Evolutionary conservation across 2,329 filamentous ascomycete genomes (phyloP), one percentile per base, ranked within the genome.

Genomic region (Paracoccidioides lutzii): DNA sequence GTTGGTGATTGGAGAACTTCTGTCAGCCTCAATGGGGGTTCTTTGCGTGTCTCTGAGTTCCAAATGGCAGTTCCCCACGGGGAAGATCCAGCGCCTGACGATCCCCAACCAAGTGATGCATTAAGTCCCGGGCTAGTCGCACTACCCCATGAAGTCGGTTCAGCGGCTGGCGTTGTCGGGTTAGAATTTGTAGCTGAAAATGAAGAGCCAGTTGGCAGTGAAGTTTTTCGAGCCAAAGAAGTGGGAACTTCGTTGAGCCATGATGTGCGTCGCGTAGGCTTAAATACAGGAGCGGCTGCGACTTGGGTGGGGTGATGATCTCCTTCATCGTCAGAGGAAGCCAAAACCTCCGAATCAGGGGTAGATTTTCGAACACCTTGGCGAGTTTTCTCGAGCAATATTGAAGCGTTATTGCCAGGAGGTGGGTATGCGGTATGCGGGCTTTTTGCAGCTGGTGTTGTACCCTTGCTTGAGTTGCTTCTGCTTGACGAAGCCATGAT

Each of bases 321-420:
- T 56, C 76, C 79, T 70, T 98, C 93, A 69, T 97, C 93, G 69
- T 97, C 93, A 10, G 90, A 96, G 62, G 91, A 97, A 53, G 87
- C 90, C 58, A 97, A 76, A 53, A 88, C 91, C 68, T 97, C 91
- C 3, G 90, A 96, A 67, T 97, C 93, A 28, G 91, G 91, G 1
- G 91, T 96, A 6, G 89, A 90, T 54, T 87, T 86, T 63, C 90
- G 82, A 55, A 84, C 79, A 55, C 76, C 75, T 38, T 76, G 69
- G 64, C 87, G 86, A 52, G 85, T 77, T 69, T 90, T 93, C 52
- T 91, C 88, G 38, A 88, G 77, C 50, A 88, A 73, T 42, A 84
- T 75, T 42, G 82, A 81, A 57, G 85, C 82, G 63, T 77, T 85
- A 63, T 72, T 81, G 28, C 81, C 75, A 54, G 78, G 69, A 7